Evolutionary conservation across 805 yeast genomes (phyloP).

Genomic region (Komagataella pastoris): DNA sequence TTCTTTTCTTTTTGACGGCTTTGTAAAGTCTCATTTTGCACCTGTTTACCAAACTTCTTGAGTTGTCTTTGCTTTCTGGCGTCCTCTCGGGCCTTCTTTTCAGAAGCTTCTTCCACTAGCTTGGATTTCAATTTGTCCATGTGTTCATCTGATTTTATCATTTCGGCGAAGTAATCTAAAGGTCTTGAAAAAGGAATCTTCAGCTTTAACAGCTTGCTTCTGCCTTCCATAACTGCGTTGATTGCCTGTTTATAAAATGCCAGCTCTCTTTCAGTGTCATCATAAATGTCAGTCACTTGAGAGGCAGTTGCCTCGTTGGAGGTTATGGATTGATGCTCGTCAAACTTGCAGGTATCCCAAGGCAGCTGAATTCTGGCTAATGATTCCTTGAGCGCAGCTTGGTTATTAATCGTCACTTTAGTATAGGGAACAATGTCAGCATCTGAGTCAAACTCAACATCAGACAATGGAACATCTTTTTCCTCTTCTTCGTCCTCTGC

Average conservation of each 20-base stretch:
- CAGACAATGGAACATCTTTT: constrained; percentile 79
- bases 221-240: constrained; percentile 66
- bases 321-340: constrained; percentile 70
- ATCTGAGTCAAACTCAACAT: constrained; percentile 85
- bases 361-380: constrained; percentile 56
- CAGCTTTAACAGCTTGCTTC: constrained; percentile 48
- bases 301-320: constrained; percentile 47
- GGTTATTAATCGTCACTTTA: constrained; percentile 78
- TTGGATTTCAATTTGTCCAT: constrained; percentile 87
- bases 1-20: constrained; percentile 88
- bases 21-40: constrained; percentile 85
- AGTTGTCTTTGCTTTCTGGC: constrained; percentile 89
- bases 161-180: constrained; percentile 92
- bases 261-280: constrained; percentile 91
- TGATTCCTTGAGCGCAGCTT: constrained; percentile 65
- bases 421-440: constrained; percentile 91
- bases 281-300: constrained; percentile 76
- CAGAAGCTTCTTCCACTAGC: constrained; percentile 59
- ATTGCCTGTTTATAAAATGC: constrained; percentile 93
- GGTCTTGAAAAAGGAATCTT: constrained; percentile 89
- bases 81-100: constrained; percentile 83
- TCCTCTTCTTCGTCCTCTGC: constrained; percentile 50
- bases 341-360: constrained; percentile 54
- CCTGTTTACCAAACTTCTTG: constrained; percentile 96
- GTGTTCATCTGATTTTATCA: constrained; percentile 96